phyloP scores from a whole-genome alignment of 176 grass and related monocot genomes.

The Avena atlantica region DNA sequence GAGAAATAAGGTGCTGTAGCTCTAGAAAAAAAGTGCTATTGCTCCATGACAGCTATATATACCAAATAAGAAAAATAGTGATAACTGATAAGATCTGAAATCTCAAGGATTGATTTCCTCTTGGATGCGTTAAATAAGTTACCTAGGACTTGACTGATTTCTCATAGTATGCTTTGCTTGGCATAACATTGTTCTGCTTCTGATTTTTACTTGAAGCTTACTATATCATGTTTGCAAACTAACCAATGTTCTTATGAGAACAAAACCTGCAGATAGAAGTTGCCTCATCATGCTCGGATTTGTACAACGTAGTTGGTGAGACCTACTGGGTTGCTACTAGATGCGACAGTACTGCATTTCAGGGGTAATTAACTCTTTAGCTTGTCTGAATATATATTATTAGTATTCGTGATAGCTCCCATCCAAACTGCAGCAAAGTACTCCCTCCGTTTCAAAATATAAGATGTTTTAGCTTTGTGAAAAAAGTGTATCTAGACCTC shows the following conservation, averaged over 20 bases:
- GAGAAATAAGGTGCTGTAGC: constrained; percentile 13
- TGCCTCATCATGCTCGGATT: constrained; percentile 83
- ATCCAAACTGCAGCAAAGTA: constrained; percentile 16
- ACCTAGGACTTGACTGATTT: constrained; percentile 33
- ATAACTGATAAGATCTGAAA: constrained; percentile 22
- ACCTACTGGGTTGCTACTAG: constrained; percentile 94
- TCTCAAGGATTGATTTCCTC: constrained; percentile 16
- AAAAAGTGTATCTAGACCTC: no score
- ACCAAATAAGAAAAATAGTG: background rate
- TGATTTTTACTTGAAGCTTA: constrained; percentile 30
- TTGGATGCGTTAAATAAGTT: constrained; percentile 10
- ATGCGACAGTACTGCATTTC: constrained; percentile 76
- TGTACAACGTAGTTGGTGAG: constrained; percentile 85
- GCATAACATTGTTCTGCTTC: background rate
- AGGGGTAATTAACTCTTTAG: constrained; percentile 66
- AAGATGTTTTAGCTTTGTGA: no score
- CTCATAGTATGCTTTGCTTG: constrained; percentile 3
- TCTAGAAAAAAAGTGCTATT: background rate
- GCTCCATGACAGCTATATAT: constrained; percentile 27
- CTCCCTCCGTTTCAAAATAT: background rate
- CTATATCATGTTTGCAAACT: constrained; percentile 38
- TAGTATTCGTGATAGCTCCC: constrained; percentile 13
- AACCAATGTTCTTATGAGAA: constrained; percentile 38
- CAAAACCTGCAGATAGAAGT: constrained; percentile 73
- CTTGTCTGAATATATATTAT: constrained; percentile 17